Percentiles rank a stretch among this genome's conserved stretches.
phyloP scores from a whole-genome alignment of 208 protist genomes.

The Trypanosoma mega region DNA sequence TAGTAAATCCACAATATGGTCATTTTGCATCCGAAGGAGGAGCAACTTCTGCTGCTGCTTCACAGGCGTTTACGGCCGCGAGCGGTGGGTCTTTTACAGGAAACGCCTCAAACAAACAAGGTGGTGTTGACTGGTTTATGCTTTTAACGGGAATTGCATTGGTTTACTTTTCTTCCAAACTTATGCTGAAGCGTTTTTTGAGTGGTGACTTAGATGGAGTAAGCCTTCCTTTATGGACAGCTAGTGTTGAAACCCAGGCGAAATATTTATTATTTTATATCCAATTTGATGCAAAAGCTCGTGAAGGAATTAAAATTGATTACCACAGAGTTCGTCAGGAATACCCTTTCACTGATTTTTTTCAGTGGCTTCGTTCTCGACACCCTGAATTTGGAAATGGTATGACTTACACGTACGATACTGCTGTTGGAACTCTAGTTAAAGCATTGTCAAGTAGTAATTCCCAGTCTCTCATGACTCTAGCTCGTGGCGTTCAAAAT shows the following conservation, averaged over 20 bases:
- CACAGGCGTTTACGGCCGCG: slow-evolving; percentile 9
- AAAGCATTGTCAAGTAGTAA: slow-evolving; percentile 37
- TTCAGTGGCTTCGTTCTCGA: slow-evolving; percentile 45
- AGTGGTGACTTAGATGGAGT: slow-evolving; percentile 36
- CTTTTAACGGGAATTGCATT: slow-evolving; percentile 52
- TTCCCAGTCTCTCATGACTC: slow-evolving; percentile 25
- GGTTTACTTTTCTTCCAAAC: slow-evolving; percentile 58
- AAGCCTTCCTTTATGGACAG: slow-evolving; percentile 59
- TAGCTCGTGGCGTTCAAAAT: slow-evolving; percentile 47
- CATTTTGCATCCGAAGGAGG: slow-evolving; percentile 48
- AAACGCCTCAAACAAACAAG: slow-evolving; percentile 12
- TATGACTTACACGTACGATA: slow-evolving; percentile 36
- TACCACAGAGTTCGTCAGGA: slow-evolving; percentile 44
- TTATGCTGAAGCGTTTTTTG: slow-evolving; percentile 47
- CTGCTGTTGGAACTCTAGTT: slow-evolving; percentile 35
- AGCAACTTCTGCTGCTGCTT: slow-evolving; percentile 14
- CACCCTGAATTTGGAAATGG: slow-evolving; percentile 63
- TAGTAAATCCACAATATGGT: slow-evolving; percentile 49
- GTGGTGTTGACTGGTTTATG: slow-evolving; percentile 59
- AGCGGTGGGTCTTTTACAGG: slow-evolving; percentile 1
- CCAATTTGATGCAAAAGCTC: slow-evolving; percentile 48
- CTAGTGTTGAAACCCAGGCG: slow-evolving; percentile 53
- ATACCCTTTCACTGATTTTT: slow-evolving; percentile 62
- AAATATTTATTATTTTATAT: slow-evolving; percentile 67
- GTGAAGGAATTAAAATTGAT: slow-evolving; percentile 48